A percentile compares a stretch with the other conserved stretches of the same genome.
Evolutionary conservation across 495 filamentous ascomycete genomes (phyloP).

Genomic region (Lasiosphaeriaceae sp.): DNA sequence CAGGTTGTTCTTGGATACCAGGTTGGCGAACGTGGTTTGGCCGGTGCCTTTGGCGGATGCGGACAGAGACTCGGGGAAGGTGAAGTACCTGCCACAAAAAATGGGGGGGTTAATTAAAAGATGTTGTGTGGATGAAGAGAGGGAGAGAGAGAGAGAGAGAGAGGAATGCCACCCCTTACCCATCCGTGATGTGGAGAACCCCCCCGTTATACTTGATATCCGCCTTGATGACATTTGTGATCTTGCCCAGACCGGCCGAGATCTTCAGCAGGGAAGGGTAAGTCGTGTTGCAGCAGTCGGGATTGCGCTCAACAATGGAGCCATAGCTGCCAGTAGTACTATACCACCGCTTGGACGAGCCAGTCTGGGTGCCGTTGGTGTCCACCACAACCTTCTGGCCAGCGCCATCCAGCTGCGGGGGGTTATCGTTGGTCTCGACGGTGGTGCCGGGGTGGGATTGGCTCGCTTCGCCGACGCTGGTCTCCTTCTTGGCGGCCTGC

Average conservation of each 20-base stretch:
- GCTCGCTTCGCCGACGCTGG: background rate
- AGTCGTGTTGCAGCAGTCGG: constrained; percentile 1
- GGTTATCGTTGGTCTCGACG: constrained; percentile 5
- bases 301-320: background rate
- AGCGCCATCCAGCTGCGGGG: constrained; percentile 1
- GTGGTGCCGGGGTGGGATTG: constrained; percentile 2
- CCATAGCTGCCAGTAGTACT: background rate
- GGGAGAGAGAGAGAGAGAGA: background rate
- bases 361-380: background rate
- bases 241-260: constrained; percentile 29
- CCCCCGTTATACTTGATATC: constrained; percentile 30
- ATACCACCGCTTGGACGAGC: background rate
- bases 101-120: background rate
- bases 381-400: constrained; percentile 4
- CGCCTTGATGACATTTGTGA: constrained; percentile 25
- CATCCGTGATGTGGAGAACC: constrained; percentile 29
- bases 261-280: constrained; percentile 8
- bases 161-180: constrained; percentile 17
- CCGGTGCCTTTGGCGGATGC: constrained; percentile 1
- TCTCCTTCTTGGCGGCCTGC: constrained; percentile 1
- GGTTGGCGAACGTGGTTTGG: constrained; percentile 12
- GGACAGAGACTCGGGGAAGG: constrained; percentile 40
- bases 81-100: constrained; percentile 29
- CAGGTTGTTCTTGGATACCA: constrained; percentile 37
- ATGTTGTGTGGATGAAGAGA: background rate